Percentiles rank a stretch among this genome's conserved stretches.
Conservation (phyloP, 2,329 filamentous ascomycete species). For the Fusarium virguliforme region DNA sequence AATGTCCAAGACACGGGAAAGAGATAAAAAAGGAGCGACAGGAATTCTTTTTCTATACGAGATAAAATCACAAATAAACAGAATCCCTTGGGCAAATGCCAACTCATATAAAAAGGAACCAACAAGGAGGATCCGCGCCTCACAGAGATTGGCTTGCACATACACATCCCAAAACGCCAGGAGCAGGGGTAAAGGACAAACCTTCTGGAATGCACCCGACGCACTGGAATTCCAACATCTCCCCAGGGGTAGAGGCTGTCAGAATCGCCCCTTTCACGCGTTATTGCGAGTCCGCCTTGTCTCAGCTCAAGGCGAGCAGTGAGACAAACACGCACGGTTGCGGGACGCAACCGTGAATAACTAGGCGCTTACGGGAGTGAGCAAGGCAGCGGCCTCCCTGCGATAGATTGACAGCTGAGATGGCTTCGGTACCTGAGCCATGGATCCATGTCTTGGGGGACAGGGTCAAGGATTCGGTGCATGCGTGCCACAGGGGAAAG, state of each 20-base stretch:
- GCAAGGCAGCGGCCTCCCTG: background rate
- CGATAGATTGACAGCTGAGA: background rate
- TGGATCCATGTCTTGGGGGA: slow-evolving; percentile 8
- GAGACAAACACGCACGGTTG: background rate
- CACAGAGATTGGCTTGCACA: slow-evolving; percentile 17
- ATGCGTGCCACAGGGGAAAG: slow-evolving; percentile 22
- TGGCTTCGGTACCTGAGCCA: slow-evolving; percentile 2
- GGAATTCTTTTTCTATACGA: slow-evolving; percentile 26
- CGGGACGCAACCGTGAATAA: background rate
- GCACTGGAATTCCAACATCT: slow-evolving; percentile 41
- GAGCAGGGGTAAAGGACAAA: slow-evolving; percentile 20
- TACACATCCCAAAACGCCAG: slow-evolving; percentile 6
- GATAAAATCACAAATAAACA: background rate
- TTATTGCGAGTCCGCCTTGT: background rate
- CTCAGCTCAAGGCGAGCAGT: too few relatives aligned
- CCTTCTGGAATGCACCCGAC: slow-evolving; percentile 42
- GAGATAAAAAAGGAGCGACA: slow-evolving; percentile 16
- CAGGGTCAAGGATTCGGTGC: background rate
- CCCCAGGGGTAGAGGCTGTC: background rate
- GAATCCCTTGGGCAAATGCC: slow-evolving; percentile 12
- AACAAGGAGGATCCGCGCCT: slow-evolving; percentile 3
- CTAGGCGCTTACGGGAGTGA: background rate
- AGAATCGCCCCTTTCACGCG: background rate
- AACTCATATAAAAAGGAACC: slow-evolving; percentile 35
- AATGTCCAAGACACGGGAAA: slow-evolving; percentile 3